Conservation (phyloP, 371 early-diverging fungal species). For the Cokeromyces recurvatus region DNA sequence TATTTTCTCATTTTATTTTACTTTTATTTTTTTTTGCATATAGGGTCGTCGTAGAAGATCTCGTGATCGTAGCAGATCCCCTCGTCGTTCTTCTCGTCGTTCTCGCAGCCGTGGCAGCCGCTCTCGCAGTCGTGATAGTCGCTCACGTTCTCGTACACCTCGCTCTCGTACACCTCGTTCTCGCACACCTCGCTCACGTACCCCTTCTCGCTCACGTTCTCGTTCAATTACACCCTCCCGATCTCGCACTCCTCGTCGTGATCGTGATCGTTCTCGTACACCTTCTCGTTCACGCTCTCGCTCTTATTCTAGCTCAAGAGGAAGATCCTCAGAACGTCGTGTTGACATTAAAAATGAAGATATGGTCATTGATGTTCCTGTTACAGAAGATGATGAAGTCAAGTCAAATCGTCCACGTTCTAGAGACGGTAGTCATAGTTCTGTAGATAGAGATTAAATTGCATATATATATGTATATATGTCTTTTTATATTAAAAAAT, state of each 20-base stretch:
- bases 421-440: constrained; percentile 6
- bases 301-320: constrained; percentile 18
- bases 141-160: constrained; percentile 1
- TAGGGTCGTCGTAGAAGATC: constrained; percentile 18
- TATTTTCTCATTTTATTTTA: neutral
- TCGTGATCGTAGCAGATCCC: constrained; percentile 23
- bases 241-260: constrained; percentile 23
- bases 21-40: neutral
- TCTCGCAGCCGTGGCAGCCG: constrained; percentile 20
- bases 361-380: constrained; percentile 6
- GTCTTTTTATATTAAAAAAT: too few relatives aligned
- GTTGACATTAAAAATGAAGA: constrained; percentile 10
- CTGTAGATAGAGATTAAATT: constrained; percentile 9
- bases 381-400: neutral
- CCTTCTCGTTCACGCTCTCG: constrained; percentile 8
- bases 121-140: constrained; percentile 19
- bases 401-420: neutral
- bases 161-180: constrained; percentile 10
- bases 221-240: constrained; percentile 17
- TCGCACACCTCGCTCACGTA: constrained; percentile 4
- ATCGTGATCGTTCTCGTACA: constrained; percentile 17
- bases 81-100: constrained; percentile 19
- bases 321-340: constrained; percentile 13
- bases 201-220: constrained; percentile 15
- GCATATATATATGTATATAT: too few relatives aligned